Percentiles rank a stretch among this genome's conserved stretches.
These are phyloP conservation scores for Coffea humblotiana DNA, from an alignment of 305 asterid genomes.

Conservation along the genomic window DNA sequence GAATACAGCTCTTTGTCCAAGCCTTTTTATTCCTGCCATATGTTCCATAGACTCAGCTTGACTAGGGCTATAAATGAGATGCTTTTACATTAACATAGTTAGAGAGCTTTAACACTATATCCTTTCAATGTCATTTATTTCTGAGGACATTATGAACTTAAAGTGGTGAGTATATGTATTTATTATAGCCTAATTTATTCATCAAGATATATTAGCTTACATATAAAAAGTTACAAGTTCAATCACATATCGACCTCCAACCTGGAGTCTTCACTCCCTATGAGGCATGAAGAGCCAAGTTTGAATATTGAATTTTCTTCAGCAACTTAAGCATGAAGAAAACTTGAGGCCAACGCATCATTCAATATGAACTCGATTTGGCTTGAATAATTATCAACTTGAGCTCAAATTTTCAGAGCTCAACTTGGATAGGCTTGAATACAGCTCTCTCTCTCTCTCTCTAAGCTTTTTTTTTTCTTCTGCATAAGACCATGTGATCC, in stretches of 20 bases:
- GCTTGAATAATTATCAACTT: background rate
- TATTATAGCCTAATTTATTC: background rate
- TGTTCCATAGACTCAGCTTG: background rate
- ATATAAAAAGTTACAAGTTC: background rate
- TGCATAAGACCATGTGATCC: background rate
- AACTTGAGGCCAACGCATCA: background rate
- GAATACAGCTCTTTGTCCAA: background rate
- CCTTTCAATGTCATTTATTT: background rate
- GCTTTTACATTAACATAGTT: background rate
- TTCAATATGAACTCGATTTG: background rate
- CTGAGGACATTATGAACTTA: background rate
- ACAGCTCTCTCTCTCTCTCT: background rate
- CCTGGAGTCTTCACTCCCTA: background rate
- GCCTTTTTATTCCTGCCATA: background rate
- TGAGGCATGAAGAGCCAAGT: background rate
- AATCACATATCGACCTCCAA: background rate
- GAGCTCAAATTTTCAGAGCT: background rate
- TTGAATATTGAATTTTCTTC: background rate
- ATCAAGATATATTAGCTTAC: background rate
- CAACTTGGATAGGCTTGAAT: background rate
- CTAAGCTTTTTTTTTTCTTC: background rate
- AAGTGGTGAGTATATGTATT: background rate
- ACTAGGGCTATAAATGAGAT: background rate
- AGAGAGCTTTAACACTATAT: background rate
- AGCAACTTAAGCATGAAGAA: background rate